A percentile compares a stretch with the other conserved stretches of the same genome.
Evolutionary conservation across 1,284 basidiomycete genomes (phyloP).

Genomic region (Fistulina hepatica): DNA sequence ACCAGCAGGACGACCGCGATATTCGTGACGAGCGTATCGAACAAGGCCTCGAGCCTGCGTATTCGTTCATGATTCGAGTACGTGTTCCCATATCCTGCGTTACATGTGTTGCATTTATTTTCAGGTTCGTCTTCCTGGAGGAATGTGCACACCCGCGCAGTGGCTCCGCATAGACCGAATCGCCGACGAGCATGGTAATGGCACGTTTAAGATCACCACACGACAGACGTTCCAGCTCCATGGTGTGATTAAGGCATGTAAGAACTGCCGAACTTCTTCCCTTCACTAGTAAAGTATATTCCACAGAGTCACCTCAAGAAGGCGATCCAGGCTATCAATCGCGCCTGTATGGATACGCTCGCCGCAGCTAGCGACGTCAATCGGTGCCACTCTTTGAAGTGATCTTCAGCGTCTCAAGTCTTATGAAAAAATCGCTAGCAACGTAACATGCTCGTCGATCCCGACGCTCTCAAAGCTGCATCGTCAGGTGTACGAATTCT

Average conservation of each 20-base stretch:
- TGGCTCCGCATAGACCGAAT: conserved; percentile 97
- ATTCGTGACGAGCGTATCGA: conserved; percentile 93
- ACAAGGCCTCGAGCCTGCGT: conserved; percentile 92
- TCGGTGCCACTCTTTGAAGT: conserved; percentile 38
- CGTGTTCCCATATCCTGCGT: too few species aligned
- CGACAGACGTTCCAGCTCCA: conserved; percentile 99
- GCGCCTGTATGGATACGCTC: conserved; percentile 85
- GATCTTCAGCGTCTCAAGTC: conserved; percentile 21
- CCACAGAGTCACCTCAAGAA: conserved; percentile 88
- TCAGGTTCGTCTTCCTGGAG: conserved; percentile 93
- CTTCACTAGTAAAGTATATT: too few species aligned
- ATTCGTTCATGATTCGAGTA: conserved; percentile 97
- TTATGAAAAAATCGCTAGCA: conserved; percentile 96
- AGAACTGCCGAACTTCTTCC: too few species aligned
- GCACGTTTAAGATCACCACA: conserved; percentile 96
- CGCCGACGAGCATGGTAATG: conserved; percentile 88
- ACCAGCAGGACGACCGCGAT: conserved; percentile 96
- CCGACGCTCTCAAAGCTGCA: conserved; percentile 84
- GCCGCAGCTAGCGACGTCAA: conserved; percentile 99
- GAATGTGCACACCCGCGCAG: conserved; percentile 85
- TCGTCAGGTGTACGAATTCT: conserved; percentile 75
- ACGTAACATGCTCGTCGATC: conserved; percentile 89
- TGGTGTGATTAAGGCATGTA: conserved; percentile 97
- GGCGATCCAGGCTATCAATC: conserved; percentile 95
- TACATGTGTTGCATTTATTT: too few species aligned